A percentile compares a stretch with the other conserved stretches of the same genome.
phyloP scores from a whole-genome alignment of 768 basidiomycete genomes.

The Hypholoma fasciculare region DNA sequence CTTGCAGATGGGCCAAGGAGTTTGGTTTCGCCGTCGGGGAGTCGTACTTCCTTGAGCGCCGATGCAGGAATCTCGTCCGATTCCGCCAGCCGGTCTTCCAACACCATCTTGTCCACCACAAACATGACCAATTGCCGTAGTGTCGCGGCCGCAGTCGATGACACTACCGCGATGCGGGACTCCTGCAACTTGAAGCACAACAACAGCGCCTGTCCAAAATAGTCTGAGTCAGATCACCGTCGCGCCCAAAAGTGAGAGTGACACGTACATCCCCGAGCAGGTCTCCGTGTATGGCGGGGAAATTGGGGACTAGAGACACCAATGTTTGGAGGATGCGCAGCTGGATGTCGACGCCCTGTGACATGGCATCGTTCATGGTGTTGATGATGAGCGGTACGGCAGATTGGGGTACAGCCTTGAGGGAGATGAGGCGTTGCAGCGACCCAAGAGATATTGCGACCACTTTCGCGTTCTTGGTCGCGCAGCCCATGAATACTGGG shows the following conservation, averaged over 20 bases:
- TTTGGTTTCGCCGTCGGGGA: conserved; percentile 71
- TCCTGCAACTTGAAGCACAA: conserved; percentile 96
- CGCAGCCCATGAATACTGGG: conserved; percentile 93
- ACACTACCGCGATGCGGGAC: conserved; percentile 93
- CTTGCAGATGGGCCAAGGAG: conserved; percentile 70
- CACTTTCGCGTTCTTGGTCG: conserved; percentile 92
- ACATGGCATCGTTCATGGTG: conserved; percentile 86
- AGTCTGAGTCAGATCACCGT: conserved; percentile 1
- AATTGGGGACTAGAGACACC: conserved; percentile 88
- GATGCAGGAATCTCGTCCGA: conserved; percentile 34
- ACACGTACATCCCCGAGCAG: conserved; percentile 77
- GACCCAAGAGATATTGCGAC: conserved; percentile 91
- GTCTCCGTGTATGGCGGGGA: conserved; percentile 76
- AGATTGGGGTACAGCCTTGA: conserved; percentile 81
- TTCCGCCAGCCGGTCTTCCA: conserved; percentile 56
- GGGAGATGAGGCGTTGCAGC: conserved; percentile 84
- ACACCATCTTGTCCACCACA: conserved; percentile 90
- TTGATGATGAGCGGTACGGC: conserved; percentile 78
- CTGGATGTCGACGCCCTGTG: conserved; percentile 96
- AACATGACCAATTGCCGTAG: conserved; percentile 97
- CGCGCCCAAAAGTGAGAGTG: neutral
- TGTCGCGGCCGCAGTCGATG: conserved; percentile 95
- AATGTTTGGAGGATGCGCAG: conserved; percentile 91
- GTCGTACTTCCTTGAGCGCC: conserved; percentile 41
- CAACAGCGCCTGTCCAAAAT: conserved; percentile 68